These are phyloP conservation scores for Aspergillus sp. DNA, from an alignment of 2,329 filamentous ascomycete genomes.

Conservation along the genomic window DNA sequence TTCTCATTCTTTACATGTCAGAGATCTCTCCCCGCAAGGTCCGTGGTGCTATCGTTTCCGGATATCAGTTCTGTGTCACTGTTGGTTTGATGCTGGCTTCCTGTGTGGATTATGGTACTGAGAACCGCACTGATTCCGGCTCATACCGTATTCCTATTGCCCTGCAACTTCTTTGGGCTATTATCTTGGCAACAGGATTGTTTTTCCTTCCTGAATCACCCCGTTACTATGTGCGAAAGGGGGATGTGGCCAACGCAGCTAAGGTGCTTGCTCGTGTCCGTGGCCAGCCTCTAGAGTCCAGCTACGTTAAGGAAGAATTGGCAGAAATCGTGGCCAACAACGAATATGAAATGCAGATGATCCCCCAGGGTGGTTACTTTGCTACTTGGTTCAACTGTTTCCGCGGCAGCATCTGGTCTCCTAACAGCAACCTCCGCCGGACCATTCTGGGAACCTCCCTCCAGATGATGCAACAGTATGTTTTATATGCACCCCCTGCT, in stretches of 20 bases:
- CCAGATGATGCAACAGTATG: constrained; percentile 74
- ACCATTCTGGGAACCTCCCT: constrained; percentile 70
- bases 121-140: constrained; percentile 61
- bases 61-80: constrained; percentile 82
- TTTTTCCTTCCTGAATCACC: constrained; percentile 80
- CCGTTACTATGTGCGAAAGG: constrained; percentile 80
- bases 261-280: constrained; percentile 66
- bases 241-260: constrained; percentile 65
- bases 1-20: constrained; percentile 84
- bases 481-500: not conserved
- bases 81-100: constrained; percentile 75
- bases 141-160: constrained; percentile 79
- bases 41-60: constrained; percentile 74
- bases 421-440: constrained; percentile 61
- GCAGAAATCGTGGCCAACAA: constrained; percentile 87
- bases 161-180: constrained; percentile 77
- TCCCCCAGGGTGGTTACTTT: constrained; percentile 65
- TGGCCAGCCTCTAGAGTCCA: constrained; percentile 69
- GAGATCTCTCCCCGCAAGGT: constrained; percentile 74
- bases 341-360: constrained; percentile 73
- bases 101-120: constrained; percentile 70
- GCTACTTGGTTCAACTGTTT: constrained; percentile 68
- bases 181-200: constrained; percentile 72
- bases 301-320: constrained; percentile 75
- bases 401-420: constrained; percentile 53